Evolutionary conservation across 805 yeast genomes (phyloP), one percentile per base, ranked within the genome.

Genomic region (Wickerhamiella nectarea): DNA sequence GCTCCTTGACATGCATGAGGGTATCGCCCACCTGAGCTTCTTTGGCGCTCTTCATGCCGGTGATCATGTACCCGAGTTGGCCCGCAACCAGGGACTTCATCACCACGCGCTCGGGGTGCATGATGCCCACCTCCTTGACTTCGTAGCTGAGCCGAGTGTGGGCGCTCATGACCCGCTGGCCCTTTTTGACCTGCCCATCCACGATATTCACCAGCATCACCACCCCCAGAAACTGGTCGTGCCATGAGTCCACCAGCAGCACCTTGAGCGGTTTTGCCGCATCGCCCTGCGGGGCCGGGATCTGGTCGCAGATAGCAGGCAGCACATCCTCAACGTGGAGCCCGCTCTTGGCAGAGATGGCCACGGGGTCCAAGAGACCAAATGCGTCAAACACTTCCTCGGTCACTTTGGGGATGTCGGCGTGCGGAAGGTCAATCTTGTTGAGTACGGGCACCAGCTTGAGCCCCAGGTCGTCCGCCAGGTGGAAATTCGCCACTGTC

Each of bases 241-340:
- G 91, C 98, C 98, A 89, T 3, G 96, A 87, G 59, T 89, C 98
- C n/a, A 89, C 94, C 39, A 89, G 66, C 45, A 89, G 72, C 0
- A 86, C 82, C 50, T 81, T 72, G 39, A 80, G 62, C 0, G 87
- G 86, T 1, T 56, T 60, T 5, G 58, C 53, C 0, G 58, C 39
- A 15, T 66, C 61, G 4, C 94, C 93, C 0, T 64, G 59, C 1
- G 95, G 95, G 2, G 80, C 65, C 1, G 94, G 93, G n/a, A 91
- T 78, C 34, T 77, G 72, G 50, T 78, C 80, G 31, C 89, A 73
- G 19, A 89, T 77, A 3, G 80, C 75, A 0, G 97, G 97, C 21
- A 89, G 61, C n/a, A 89, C 69, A 12, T 72, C 56, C 34, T 75
- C 83, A 6, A 89, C 89, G 54, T 85, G 81, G 17, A 75, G 54